Base-by-base conservation (phyloP, 1,139 yeast genomes). In the Diutina neorugosa region DNA sequence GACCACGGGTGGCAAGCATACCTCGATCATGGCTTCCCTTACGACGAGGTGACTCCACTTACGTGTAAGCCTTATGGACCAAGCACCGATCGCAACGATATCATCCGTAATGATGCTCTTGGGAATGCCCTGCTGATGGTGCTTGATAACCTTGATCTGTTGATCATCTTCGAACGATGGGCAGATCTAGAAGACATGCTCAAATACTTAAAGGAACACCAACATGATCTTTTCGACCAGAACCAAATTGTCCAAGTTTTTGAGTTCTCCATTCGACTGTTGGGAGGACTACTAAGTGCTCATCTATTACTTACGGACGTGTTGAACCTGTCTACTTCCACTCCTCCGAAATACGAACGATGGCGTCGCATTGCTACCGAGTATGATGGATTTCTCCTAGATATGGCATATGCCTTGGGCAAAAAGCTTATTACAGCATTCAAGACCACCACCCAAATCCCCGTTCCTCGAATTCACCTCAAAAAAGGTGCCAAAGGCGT, bases 121-220 rank as follows among this genome's bases (percentile, higher is more conserved):
- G 97, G 97, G 0, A 90, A 89, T 61, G 83, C 82, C 54, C 81
- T 95, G 0, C 76, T 84, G 61, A 88, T 96, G 0, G 67, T 89
- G 52, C 69, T 91, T 34, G 98, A 91, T 64, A 77, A 87, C 27
- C 63, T 91, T 49, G 96, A 93, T 58, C 83, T 93, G 41, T 77
- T 88, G 56, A 83, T 93, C 14, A 73, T 88, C 0, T 70, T 90
- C 71, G 84, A 81, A 49, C 86, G 86, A 59, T 74, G 78, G 65
- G 75, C 72, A 14, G 74, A 73, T 42, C 81, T 90, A 57, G 73
- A 70, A 14, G 53, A 64, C 1, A 74, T 79, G 49, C 73, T 87
- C n/a, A 62, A 64, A 0, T 68, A 77, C 53, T 74, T 87, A 42
- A 67, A 70, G 48, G 58, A 58, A 4, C 53, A 69, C 41, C 62